Percentiles rank a stretch among this genome's conserved stretches.
phyloP scores from a whole-genome alignment of 192 early-diverging fungal genomes.

The Spizellomyces sp. region DNA sequence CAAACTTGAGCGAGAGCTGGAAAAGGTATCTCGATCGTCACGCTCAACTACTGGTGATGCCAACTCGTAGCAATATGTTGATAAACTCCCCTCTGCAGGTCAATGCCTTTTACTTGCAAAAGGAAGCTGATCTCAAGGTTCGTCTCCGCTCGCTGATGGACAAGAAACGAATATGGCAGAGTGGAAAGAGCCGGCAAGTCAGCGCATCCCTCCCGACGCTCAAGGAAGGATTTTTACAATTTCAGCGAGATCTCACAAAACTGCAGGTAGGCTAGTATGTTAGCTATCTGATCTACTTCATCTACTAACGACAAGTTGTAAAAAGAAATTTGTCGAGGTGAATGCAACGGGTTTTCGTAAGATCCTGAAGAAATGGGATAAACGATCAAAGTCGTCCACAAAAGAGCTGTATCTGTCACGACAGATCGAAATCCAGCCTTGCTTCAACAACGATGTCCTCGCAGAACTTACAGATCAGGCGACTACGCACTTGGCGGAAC shows the following conservation, averaged over 20 bases:
- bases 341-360: slow-evolving; percentile 97
- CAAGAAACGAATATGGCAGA: slow-evolving; percentile 42
- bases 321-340: slow-evolving; percentile 92
- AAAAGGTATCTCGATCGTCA: slow-evolving; percentile 63
- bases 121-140: slow-evolving; percentile 91
- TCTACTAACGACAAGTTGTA: neutral
- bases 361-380: slow-evolving; percentile 99
- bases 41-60: neutral
- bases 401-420: slow-evolving; percentile 97
- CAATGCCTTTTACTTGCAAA: slow-evolving; percentile 95
- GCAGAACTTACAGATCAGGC: slow-evolving; percentile 88
- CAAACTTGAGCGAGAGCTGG: slow-evolving; percentile 95
- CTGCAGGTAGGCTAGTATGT: slow-evolving; percentile 58
- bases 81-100: slow-evolving; percentile 57
- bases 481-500: slow-evolving; percentile 72
- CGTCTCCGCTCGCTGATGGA: slow-evolving; percentile 73
- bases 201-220: slow-evolving; percentile 70
- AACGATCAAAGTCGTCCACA: slow-evolving; percentile 93
- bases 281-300: neutral
- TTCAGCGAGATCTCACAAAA: slow-evolving; percentile 92
- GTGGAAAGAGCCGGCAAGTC: slow-evolving; percentile 39
- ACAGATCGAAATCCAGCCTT: slow-evolving; percentile 97
- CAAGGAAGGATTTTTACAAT: slow-evolving; percentile 87
- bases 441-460: slow-evolving; percentile 93
- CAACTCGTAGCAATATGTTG: neutral